Conservation (phyloP, 768 basidiomycete species). For the Mycena latifolia region DNA sequence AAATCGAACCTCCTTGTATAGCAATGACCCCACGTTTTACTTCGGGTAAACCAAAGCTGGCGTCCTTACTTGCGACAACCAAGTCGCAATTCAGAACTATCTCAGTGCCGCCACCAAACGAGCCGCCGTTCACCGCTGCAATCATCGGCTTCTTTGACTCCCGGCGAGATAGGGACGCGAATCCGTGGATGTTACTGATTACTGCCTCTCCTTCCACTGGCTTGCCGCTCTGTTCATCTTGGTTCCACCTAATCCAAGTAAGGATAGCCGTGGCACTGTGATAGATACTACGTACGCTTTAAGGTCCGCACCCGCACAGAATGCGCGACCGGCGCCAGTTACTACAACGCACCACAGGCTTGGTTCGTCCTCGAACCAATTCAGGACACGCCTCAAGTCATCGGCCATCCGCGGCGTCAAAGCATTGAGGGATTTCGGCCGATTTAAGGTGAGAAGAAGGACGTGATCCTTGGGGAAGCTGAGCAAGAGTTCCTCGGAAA, state of each 20-base stretch:
- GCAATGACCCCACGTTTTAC: conserved; percentile 84
- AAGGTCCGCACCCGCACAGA: conserved; percentile 87
- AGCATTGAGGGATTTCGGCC: conserved; percentile 80
- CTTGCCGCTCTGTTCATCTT: conserved; percentile 58
- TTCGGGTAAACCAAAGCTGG: conserved; percentile 81
- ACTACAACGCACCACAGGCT: conserved; percentile 79
- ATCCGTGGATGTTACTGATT: conserved; percentile 64
- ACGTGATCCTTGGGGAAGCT: conserved; percentile 63
- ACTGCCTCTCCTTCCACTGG: conserved; percentile 58
- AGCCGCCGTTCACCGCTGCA: conserved; percentile 84
- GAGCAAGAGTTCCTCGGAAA: conserved; percentile 35
- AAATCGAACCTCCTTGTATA: conserved; percentile 68
- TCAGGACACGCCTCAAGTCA: conserved; percentile 65
- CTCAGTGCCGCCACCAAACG: conserved; percentile 76
- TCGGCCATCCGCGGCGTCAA: conserved; percentile 70
- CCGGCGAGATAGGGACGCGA: conserved; percentile 80
- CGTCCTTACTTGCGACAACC: conserved; percentile 74
- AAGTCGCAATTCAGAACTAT: conserved; percentile 83
- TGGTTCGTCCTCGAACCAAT: conserved; percentile 83
- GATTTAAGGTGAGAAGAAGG: conserved; percentile 70
- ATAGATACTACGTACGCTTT: conserved; percentile 66
- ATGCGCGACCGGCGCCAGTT: conserved; percentile 78
- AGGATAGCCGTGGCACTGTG: too few relatives aligned
- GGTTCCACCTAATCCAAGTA: conserved; percentile 72
- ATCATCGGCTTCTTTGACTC: conserved; percentile 79